Percentiles rank a stretch among this genome's conserved stretches.
Conservation (phyloP, 352 stramenopile genomes). For the Phytophthora crassamura region DNA sequence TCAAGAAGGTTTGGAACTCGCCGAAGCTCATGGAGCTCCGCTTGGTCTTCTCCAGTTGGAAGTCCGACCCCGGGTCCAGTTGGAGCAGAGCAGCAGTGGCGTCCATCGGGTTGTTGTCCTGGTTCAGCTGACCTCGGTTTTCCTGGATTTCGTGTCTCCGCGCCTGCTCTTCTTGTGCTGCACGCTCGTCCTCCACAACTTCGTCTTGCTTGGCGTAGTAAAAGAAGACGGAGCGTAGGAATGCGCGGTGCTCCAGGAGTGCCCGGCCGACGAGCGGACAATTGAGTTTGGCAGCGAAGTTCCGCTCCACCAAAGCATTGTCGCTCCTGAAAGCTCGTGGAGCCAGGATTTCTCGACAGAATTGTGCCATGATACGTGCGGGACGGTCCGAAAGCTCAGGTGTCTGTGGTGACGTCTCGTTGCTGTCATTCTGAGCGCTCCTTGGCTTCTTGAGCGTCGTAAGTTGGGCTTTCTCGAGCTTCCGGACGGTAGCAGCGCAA, state of each 20-base stretch:
- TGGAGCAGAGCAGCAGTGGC: constrained; percentile 10
- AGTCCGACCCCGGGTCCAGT: constrained; percentile 19
- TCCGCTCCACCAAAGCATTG: constrained; percentile 28
- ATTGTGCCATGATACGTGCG: constrained; percentile 46
- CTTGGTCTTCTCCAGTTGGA: constrained; percentile 62
- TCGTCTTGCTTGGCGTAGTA: constrained; percentile 58
- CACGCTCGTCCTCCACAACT: constrained; percentile 28
- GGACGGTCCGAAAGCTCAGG: constrained; percentile 15
- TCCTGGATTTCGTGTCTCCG: constrained; percentile 22
- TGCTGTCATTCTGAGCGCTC: not conserved
- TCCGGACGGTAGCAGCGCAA: constrained; percentile 8
- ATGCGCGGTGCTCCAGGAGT: constrained; percentile 64
- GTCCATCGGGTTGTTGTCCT: constrained; percentile 7
- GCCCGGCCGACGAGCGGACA: constrained; percentile 49
- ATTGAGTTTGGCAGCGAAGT: constrained; percentile 53
- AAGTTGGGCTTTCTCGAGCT: constrained; percentile 13
- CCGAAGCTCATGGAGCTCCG: constrained; percentile 60
- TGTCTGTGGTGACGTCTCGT: constrained; percentile 1
- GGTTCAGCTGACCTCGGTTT: constrained; percentile 3
- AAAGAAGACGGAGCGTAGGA: constrained; percentile 62
- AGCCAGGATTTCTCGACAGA: constrained; percentile 50
- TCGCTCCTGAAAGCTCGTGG: constrained; percentile 26
- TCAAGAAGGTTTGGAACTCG: constrained; percentile 53
- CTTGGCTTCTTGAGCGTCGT: constrained; percentile 2
- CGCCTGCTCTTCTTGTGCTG: constrained; percentile 23